Conservation (phyloP, 2,329 filamentous ascomycete species). For the Aspergillus sp. region DNA sequence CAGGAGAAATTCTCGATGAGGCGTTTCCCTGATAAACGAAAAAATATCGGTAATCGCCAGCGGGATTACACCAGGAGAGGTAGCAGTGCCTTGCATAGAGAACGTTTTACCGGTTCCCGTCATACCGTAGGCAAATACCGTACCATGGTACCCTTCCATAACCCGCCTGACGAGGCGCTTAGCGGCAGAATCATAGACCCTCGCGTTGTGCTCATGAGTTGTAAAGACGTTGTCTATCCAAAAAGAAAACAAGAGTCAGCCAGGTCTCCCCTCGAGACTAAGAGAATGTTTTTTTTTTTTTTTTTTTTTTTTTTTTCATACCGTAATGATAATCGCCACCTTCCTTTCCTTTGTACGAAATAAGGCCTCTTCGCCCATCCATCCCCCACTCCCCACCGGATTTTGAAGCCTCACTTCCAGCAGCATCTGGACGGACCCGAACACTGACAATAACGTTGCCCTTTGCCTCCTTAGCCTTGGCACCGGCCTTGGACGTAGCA, state of each 20-base stretch:
- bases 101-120: constrained; percentile 98
- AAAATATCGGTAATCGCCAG: constrained; percentile 98
- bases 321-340: constrained; percentile 89
- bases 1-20: constrained; percentile 84
- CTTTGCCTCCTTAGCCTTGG: constrained; percentile 60
- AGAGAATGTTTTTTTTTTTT: not conserved
- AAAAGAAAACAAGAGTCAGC: not conserved
- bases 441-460: constrained; percentile 96
- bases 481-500: constrained; percentile 21
- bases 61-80: constrained; percentile 91
- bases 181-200: constrained; percentile 87
- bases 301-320: constrained; percentile 30
- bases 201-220: constrained; percentile 84
- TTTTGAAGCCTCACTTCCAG: constrained; percentile 51
- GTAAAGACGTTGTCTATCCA: constrained; percentile 86
- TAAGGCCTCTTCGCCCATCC: constrained; percentile 70
- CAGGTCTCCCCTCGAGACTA: not conserved
- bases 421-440: constrained; percentile 73
- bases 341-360: constrained; percentile 79
- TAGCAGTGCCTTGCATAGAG: constrained; percentile 97
- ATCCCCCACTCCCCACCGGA: constrained; percentile 84
- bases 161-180: constrained; percentile 91
- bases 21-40: constrained; percentile 95
- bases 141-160: constrained; percentile 98
- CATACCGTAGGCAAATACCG: constrained; percentile 98